Conservation (phyloP, 768 basidiomycete species). For the Panaeolus cyanescens region DNA sequence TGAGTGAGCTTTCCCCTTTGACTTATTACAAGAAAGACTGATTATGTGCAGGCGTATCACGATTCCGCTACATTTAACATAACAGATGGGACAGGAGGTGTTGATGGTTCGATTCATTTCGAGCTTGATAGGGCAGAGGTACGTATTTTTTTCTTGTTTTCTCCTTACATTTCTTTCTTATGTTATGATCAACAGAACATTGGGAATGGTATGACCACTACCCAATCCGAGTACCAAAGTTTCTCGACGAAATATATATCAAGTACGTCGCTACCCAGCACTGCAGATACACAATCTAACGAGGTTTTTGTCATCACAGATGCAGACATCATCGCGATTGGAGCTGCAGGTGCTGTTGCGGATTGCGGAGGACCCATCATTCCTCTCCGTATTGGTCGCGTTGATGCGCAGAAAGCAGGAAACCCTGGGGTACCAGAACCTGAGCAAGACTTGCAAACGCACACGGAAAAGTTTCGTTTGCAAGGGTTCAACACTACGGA, state of each 20-base stretch:
- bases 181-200: constrained; percentile 34
- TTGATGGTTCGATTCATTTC: constrained; percentile 43
- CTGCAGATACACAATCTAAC: too few species aligned
- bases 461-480: constrained; percentile 34
- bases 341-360: constrained; percentile 34
- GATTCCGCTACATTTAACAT: constrained; percentile 41
- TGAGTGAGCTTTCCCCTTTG: constrained; percentile 16
- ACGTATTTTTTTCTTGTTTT: constrained; percentile 1
- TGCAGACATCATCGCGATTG: constrained; percentile 45
- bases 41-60: constrained; percentile 36
- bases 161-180: too few species aligned
- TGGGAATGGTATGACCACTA: constrained; percentile 37
- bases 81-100: constrained; percentile 36
- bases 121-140: constrained; percentile 40
- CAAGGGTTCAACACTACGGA: constrained; percentile 43
- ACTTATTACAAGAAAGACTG: not conserved
- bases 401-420: constrained; percentile 40
- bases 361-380: constrained; percentile 48
- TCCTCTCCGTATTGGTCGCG: constrained; percentile 41
- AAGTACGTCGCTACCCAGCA: constrained; percentile 31
- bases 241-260: constrained; percentile 42
- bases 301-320: constrained; percentile 21
- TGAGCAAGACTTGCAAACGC: constrained; percentile 34
- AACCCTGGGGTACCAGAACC: constrained; percentile 42
- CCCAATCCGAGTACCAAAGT: constrained; percentile 34